A percentile compares a stretch with the other conserved stretches of the same genome.
Conservation (phyloP, 441 rosid genomes). For the Theobroma grandiflorum region DNA sequence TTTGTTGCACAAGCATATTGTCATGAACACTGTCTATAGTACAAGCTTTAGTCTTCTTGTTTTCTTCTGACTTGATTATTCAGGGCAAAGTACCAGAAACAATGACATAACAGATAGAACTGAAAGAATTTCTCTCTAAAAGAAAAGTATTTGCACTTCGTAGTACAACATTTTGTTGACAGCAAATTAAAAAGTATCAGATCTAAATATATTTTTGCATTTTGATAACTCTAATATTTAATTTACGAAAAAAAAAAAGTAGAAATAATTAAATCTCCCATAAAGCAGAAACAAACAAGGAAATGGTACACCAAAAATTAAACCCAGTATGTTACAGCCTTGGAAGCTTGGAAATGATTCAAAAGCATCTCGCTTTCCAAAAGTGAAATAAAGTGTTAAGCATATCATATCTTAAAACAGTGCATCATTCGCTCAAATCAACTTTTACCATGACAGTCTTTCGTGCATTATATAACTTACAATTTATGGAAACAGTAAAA, state of each 20-base stretch:
- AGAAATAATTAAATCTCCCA: not conserved
- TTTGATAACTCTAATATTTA: not conserved
- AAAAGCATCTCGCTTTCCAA: slow-evolving; percentile 17
- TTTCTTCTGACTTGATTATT: not conserved
- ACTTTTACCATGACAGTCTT: not conserved
- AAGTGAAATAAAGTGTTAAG: slow-evolving; percentile 8
- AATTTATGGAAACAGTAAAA: not conserved
- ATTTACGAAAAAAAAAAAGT: not conserved
- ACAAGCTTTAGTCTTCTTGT: slow-evolving; percentile 4
- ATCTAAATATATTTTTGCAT: not conserved
- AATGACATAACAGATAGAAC: not conserved
- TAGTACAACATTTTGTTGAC: not conserved
- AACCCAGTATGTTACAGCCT: not conserved
- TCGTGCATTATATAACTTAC: not conserved
- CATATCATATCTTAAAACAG: not conserved
- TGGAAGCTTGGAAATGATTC: slow-evolving; percentile 1
- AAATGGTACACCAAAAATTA: slow-evolving; percentile 13
- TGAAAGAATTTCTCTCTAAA: not conserved
- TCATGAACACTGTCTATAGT: not conserved
- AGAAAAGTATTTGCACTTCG: not conserved
- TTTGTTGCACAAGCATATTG: not conserved
- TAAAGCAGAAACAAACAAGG: not conserved
- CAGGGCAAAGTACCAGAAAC: not conserved
- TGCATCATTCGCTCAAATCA: slow-evolving; percentile 13
- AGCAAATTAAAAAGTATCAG: not conserved